Conservation (phyloP, 75 land plant species). For the Picea glauca region DNA sequence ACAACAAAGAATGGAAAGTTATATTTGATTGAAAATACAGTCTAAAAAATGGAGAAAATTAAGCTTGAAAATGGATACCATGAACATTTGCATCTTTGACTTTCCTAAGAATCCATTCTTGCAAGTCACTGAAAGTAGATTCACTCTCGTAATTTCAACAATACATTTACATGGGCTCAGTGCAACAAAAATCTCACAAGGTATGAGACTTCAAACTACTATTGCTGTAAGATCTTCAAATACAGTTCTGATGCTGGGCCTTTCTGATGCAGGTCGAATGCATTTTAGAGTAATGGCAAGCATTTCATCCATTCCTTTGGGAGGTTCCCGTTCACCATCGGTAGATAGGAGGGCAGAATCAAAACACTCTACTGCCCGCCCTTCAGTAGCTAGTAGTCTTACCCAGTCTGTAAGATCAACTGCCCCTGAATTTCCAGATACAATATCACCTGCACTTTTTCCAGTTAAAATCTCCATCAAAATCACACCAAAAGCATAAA, state of each 20-base stretch:
- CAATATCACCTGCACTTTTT: conserved; percentile 95
- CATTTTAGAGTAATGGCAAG: conserved; percentile 71
- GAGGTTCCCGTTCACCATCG: conserved; percentile 52
- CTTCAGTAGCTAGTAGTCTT: conserved; percentile 63
- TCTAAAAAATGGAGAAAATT: conserved; percentile 7
- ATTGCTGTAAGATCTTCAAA: conserved; percentile 39
- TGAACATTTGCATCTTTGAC: conserved; percentile 12
- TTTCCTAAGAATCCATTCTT: conserved; percentile 7
- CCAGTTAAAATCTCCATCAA: conserved; percentile 87
- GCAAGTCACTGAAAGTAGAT: conserved; percentile 4
- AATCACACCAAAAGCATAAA: conserved; percentile 94
- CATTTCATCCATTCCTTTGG: conserved; percentile 75
- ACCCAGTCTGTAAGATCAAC: conserved; percentile 99
- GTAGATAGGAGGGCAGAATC: conserved; percentile 45
- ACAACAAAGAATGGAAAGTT: conserved; percentile 6
- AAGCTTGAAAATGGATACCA: conserved; percentile 7
- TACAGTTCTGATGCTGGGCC: conserved; percentile 62
- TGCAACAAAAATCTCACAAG: conserved; percentile 7
- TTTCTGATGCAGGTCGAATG: conserved; percentile 68
- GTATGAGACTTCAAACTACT: conserved; percentile 5
- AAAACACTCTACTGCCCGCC: conserved; percentile 72
- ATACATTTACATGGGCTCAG: conserved; percentile 10
- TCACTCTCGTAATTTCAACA: conserved; percentile 3
- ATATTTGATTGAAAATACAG: neutral
- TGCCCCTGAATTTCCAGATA: conserved; percentile 88